Percentiles rank a stretch among this genome's conserved stretches.
These are phyloP conservation scores for Conidiobolus coronatus DNA, from an alignment of 371 early-diverging fungal species.

Conservation along the genomic window DNA sequence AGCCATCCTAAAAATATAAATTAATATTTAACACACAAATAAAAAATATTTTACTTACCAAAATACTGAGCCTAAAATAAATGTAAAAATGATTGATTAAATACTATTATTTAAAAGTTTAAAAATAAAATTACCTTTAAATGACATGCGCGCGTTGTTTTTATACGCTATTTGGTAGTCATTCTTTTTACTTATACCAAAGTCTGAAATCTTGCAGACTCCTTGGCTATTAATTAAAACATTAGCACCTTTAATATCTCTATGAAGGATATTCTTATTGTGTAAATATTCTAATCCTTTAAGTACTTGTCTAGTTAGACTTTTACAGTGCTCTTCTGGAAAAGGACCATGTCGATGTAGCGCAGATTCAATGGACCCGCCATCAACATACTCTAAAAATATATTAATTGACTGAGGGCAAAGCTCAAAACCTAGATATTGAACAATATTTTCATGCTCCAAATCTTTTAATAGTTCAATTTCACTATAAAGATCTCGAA, in stretches of 20 bases:
- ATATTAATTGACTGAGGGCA: constrained; percentile 44
- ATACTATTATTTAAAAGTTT: neutral
- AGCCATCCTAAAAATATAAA: constrained; percentile 59
- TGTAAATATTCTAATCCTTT: constrained; percentile 79
- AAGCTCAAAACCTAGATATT: constrained; percentile 46
- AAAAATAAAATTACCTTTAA: constrained; percentile 13
- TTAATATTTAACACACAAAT: neutral
- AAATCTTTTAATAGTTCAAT: constrained; percentile 64
- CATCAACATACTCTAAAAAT: constrained; percentile 77
- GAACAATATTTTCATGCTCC: constrained; percentile 62
- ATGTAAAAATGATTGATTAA: too few relatives aligned
- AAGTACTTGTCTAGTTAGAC: constrained; percentile 70
- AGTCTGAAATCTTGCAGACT: constrained; percentile 88
- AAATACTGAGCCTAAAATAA: constrained; percentile 23
- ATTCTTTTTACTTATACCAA: constrained; percentile 81
- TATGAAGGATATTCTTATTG: constrained; percentile 69
- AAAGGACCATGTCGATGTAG: constrained; percentile 44
- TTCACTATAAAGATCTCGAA: constrained; percentile 48
- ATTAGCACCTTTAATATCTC: constrained; percentile 94
- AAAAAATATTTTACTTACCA: constrained; percentile 28
- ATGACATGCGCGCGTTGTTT: constrained; percentile 13
- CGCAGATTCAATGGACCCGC: constrained; percentile 51
- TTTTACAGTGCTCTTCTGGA: constrained; percentile 41
- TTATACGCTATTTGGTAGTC: constrained; percentile 8
- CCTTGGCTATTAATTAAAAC: constrained; percentile 63